Percentiles rank a stretch among this genome's conserved stretches.
phyloP scores from a whole-genome alignment of 140 eudicot species.

The Cichorium intybus region DNA sequence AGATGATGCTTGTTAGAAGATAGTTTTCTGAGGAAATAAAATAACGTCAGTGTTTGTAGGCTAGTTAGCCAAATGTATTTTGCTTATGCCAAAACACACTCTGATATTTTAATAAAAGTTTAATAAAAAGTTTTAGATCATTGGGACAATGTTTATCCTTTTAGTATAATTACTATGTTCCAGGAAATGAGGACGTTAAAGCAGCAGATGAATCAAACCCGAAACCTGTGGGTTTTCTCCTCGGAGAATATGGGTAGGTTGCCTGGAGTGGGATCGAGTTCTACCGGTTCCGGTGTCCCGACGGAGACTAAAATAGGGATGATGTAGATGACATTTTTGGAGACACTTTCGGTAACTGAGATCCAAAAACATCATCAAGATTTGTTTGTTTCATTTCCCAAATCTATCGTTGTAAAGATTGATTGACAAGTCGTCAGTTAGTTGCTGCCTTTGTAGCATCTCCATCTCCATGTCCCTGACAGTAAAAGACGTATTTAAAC shows the following conservation, averaged over 20 bases:
- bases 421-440: slow-evolving; percentile 52
- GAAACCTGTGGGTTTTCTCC: slow-evolving; percentile 37
- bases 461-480: slow-evolving; percentile 52
- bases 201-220: slow-evolving; percentile 77
- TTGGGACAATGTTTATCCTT: too few species aligned
- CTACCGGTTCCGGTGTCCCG: slow-evolving; percentile 49
- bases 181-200: too few species aligned
- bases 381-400: slow-evolving; percentile 63
- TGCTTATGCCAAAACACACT: too few species aligned
- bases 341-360: not conserved
- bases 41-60: too few species aligned
- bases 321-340: not conserved
- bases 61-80: too few species aligned
- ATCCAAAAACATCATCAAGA: slow-evolving; percentile 53
- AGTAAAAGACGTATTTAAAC: slow-evolving; percentile 54
- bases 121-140: too few species aligned
- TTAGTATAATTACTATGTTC: too few species aligned
- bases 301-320: slow-evolving; percentile 30
- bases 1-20: too few species aligned
- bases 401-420: slow-evolving; percentile 40
- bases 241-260: slow-evolving; percentile 74
- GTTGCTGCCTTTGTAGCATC: slow-evolving; percentile 60
- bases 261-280: slow-evolving; percentile 51
- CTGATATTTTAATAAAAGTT: too few species aligned
- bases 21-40: too few species aligned